phyloP scores from a whole-genome alignment of 352 stramenopile genomes.

The Paralagenidium karlingii region DNA sequence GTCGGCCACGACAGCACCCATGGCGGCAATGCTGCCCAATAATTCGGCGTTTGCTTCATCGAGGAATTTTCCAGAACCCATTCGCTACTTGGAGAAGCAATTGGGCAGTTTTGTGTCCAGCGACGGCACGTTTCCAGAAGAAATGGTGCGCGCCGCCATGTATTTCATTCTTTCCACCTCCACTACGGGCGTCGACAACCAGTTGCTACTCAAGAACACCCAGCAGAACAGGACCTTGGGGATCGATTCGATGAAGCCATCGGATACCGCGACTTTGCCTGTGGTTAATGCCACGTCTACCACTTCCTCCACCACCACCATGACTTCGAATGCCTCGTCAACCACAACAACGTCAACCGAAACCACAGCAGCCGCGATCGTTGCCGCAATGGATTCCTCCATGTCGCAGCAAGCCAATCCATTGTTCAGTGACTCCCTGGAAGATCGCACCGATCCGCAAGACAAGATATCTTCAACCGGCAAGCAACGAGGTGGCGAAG shows the following conservation, averaged over 20 bases:
- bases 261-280: slow-evolving; percentile 23
- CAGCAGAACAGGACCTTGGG: no score
- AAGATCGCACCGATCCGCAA: no score
- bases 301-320: slow-evolving; percentile 2
- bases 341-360: not conserved
- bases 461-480: no score
- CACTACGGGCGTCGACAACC: slow-evolving; percentile 16
- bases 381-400: not conserved
- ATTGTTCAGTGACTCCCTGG: slow-evolving; percentile 39
- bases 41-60: slow-evolving; percentile 5
- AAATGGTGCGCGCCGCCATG: no score
- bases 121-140: no score
- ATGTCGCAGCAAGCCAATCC: slow-evolving; percentile 12
- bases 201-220: no score
- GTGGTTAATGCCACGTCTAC: slow-evolving; percentile 1
- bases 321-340: slow-evolving; percentile 1
- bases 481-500: no score
- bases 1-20: not conserved
- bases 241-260: slow-evolving; percentile 31
- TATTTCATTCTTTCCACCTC: slow-evolving; percentile 41
- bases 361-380: no score
- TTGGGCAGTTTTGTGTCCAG: no score
- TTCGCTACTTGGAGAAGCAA: not conserved
- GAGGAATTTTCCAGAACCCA: no score
- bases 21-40: not conserved